Evolutionary conservation across 495 filamentous ascomycete genomes (phyloP), one percentile per base, ranked within the genome.

Genomic region (Penicillium flavigenum): DNA sequence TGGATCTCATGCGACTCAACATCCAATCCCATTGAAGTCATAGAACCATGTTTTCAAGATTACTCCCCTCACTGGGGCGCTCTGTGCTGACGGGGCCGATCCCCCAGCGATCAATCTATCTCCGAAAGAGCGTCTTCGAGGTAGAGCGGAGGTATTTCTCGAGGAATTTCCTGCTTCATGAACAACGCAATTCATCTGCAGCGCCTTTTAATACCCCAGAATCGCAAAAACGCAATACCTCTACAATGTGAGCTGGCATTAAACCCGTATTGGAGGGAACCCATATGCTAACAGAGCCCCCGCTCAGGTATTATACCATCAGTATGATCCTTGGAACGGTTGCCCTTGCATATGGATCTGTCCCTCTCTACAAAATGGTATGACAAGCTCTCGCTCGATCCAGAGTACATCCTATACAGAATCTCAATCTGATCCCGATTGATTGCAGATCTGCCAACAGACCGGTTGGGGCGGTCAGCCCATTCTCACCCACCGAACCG

Each of bases 341-440:
- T 45, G 92, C 91, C 27, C 80, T 98, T 24, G 90, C 92, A 6
- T 99, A 99, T 70, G 93, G 93, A 54, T 95, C 91, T 41, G 94
- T 99, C 54, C 94, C 94, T 24, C 80, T 98, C 72, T 99, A 99
- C 78, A 97, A 97, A 72, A 96, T 96, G 91, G 91, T 95, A 58
- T 39, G 61, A 26, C 7, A 16, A 31, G 5, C 31, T 44, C 29
- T 26, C 44, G 8, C 48, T 10, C 27, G 6, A 51, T 51, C 29
- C 16, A 22, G 7, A 14, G 29, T 19, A 52, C 1, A 9, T 27
- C 20, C 24, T 22, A 19, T 8, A 2, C 12, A 19, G 27, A 47
- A 53, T 19, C 46, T 55, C 56, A 43, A 49, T 6, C 3, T 44
- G 36, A 42, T 55, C 24, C 60, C 19, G 38, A 47, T 34, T 43